Evolutionary conservation across 1,284 basidiomycete species (phyloP).

Genomic region (Apiotrichum domesticum): DNA sequence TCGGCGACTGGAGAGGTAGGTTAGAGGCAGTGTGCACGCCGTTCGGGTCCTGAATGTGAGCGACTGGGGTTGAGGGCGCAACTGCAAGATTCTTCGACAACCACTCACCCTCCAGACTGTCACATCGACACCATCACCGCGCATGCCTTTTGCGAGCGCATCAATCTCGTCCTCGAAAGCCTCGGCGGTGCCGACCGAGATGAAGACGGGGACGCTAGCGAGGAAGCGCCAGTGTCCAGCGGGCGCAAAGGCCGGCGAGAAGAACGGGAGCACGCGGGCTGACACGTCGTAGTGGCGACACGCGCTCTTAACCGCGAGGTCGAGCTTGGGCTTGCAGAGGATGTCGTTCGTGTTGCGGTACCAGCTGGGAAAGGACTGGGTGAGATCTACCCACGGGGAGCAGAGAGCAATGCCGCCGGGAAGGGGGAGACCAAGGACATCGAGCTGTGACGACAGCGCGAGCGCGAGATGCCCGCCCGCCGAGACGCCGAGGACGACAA

Average conservation of each 20-base stretch:
- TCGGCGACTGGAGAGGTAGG: background rate
- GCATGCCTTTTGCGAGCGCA: constrained; percentile 26
- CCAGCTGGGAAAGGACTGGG: constrained; percentile 16
- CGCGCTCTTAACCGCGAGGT: constrained; percentile 9
- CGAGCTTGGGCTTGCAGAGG: constrained; percentile 8
- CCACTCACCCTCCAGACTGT: constrained; percentile 4
- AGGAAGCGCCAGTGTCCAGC: constrained; percentile 9
- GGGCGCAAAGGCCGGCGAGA: constrained; percentile 21
- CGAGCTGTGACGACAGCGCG: constrained; percentile 32
- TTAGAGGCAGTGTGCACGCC: background rate
- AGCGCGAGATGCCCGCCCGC: constrained; percentile 62
- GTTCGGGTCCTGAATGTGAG: background rate
- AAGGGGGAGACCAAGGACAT: constrained; percentile 26
- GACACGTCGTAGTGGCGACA: constrained; percentile 15
- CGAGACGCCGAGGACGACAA: constrained; percentile 59
- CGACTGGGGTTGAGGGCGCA: too few species aligned
- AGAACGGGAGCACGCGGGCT: constrained; percentile 9
- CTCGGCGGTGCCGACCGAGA: constrained; percentile 37
- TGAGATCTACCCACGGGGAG: constrained; percentile 55
- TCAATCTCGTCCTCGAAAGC: constrained; percentile 30
- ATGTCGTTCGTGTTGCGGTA: constrained; percentile 9
- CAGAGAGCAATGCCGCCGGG: constrained; percentile 54
- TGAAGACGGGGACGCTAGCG: constrained; percentile 19
- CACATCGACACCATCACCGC: constrained; percentile 28
- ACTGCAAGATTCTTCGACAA: background rate